Evolutionary conservation across 768 basidiomycete species (phyloP).

Genomic region (Termitomyces sp.): DNA sequence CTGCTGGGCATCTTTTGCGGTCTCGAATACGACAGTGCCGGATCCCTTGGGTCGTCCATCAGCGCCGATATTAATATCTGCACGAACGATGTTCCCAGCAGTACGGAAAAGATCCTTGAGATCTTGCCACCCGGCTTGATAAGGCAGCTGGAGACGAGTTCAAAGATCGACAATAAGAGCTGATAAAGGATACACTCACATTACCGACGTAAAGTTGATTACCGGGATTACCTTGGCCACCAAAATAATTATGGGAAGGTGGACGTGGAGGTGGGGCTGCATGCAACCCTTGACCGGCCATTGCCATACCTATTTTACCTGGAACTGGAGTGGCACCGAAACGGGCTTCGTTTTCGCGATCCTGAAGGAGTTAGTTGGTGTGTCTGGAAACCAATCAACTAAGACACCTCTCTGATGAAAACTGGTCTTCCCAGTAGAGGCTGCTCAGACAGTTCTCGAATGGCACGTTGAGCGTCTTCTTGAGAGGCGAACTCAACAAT

Average conservation of each 20-base stretch:
- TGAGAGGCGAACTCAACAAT: constrained; percentile 93
- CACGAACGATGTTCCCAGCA: constrained; percentile 91
- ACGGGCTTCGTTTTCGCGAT: constrained; percentile 93
- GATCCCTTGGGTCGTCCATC: constrained; percentile 95
- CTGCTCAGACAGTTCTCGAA: constrained; percentile 87
- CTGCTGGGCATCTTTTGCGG: constrained; percentile 82
- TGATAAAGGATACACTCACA: constrained; percentile 37
- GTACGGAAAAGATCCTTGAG: constrained; percentile 95
- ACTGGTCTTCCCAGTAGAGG: constrained; percentile 90
- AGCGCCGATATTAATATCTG: constrained; percentile 90
- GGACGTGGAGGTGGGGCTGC: constrained; percentile 81
- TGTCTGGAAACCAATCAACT: not conserved
- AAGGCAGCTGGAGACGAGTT: constrained; percentile 61
- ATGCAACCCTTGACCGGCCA: constrained; percentile 85
- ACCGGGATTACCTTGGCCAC: constrained; percentile 60
- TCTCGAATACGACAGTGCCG: constrained; percentile 96
- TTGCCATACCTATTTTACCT: constrained; percentile 93
- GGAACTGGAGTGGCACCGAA: constrained; percentile 95
- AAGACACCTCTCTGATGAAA: constrained; percentile 86
- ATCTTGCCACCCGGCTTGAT: constrained; percentile 99
- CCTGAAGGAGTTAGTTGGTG: constrained; percentile 39
- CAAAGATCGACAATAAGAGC: not conserved
- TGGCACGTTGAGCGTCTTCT: constrained; percentile 86
- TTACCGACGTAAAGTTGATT: constrained; percentile 93
- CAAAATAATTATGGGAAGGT: constrained; percentile 72